Conservation (phyloP, 1,284 basidiomycete species). For the Apiotrichum mycotoxinovorans region DNA sequence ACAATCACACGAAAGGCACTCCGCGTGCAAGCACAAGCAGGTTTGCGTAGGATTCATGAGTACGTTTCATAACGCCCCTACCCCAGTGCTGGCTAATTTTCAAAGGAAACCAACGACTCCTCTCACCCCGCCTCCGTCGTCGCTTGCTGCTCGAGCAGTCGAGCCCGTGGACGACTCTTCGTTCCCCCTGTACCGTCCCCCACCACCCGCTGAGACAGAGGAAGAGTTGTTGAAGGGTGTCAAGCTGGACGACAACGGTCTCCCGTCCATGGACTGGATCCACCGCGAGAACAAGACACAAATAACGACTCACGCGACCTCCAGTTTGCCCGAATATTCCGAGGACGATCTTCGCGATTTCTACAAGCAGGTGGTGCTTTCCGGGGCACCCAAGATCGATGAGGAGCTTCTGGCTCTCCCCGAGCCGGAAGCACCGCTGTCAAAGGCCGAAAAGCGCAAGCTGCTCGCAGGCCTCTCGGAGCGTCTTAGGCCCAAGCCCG, state of each 20-base stretch:
- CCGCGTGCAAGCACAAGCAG: not conserved
- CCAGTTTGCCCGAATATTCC: slow-evolving; percentile 21
- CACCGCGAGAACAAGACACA: slow-evolving; percentile 20
- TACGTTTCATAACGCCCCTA: not conserved
- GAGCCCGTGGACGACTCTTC: not conserved
- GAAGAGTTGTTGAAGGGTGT: not conserved
- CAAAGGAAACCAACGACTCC: not conserved
- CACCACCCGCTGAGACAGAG: not conserved
- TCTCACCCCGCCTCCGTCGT: not conserved
- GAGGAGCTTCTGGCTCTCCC: slow-evolving; percentile 11
- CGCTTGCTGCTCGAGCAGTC: not conserved
- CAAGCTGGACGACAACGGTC: not conserved
- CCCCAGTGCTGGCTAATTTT: not conserved
- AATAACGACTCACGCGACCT: slow-evolving; percentile 20
- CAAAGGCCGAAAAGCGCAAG: slow-evolving; percentile 1
- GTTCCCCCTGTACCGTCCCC: slow-evolving; percentile 21
- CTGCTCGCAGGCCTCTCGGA: slow-evolving; percentile 7
- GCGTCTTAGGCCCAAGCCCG: slow-evolving; percentile 1
- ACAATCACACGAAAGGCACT: slow-evolving; percentile 18
- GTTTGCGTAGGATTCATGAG: not conserved
- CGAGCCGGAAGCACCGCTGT: slow-evolving; percentile 3
- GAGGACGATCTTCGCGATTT: slow-evolving; percentile 35
- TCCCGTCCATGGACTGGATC: slow-evolving; percentile 24
- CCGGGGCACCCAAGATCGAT: slow-evolving; percentile 17
- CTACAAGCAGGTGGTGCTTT: slow-evolving; percentile 32